Conservation (phyloP, 2,329 filamentous ascomycete species). For the Xylaria arbuscula region DNA sequence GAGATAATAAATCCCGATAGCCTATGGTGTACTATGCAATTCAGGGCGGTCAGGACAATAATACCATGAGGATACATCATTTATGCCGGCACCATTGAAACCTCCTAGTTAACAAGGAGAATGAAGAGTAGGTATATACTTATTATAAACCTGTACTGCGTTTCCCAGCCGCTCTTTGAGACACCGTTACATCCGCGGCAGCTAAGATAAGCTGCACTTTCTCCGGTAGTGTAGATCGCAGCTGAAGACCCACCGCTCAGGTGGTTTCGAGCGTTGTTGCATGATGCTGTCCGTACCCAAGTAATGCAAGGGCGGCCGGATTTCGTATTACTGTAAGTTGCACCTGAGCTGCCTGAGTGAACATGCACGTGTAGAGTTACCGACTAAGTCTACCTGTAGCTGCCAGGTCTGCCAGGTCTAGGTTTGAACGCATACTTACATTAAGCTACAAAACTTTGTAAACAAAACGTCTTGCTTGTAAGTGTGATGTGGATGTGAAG, state of each 20-base stretch:
- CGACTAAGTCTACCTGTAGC: not conserved
- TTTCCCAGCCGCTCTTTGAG: not conserved
- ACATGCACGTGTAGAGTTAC: not conserved
- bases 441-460: no score
- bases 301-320: conserved; percentile 5
- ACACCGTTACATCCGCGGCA: not conserved
- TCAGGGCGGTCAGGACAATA: not conserved
- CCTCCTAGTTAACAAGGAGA: not conserved
- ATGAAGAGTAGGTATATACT: not conserved
- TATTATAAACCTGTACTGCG: no score
- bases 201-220: not conserved
- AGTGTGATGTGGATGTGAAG: not conserved
- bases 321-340: not conserved
- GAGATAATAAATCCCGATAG: conserved; percentile 4
- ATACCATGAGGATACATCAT: not conserved
- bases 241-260: conserved; percentile 8
- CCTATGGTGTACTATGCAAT: not conserved
- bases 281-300: not conserved
- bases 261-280: conserved; percentile 5
- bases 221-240: not conserved
- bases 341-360: not conserved
- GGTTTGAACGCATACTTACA: not conserved
- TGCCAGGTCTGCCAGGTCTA: no score
- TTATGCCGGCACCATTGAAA: not conserved
- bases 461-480: not conserved